Conservation (phyloP, 1,284 basidiomycete species). For the Sphagnurus paluster region DNA sequence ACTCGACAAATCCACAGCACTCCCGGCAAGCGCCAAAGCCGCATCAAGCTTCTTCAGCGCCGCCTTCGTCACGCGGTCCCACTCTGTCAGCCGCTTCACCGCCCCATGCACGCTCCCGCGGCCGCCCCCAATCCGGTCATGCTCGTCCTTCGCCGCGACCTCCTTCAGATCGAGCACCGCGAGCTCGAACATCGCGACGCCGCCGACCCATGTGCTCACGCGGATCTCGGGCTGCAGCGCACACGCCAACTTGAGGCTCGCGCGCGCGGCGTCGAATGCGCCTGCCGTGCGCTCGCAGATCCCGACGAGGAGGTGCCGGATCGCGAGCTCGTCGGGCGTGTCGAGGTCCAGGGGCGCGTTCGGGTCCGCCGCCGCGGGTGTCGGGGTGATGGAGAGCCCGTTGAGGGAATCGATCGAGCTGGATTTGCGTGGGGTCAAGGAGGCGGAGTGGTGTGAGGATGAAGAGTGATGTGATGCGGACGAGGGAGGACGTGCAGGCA, state of each 20-base stretch:
- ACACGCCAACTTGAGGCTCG: constrained; percentile 52
- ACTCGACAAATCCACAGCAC: constrained; percentile 61
- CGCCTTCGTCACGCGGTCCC: constrained; percentile 47
- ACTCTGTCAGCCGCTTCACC: constrained; percentile 32
- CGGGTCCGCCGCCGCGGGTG: constrained; percentile 13
- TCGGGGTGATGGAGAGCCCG: constrained; percentile 4
- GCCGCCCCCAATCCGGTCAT: constrained; percentile 10
- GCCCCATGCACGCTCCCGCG: constrained; percentile 15
- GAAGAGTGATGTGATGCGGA: neutral
- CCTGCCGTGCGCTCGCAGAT: constrained; percentile 60
- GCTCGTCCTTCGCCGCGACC: constrained; percentile 33
- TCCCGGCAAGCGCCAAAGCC: constrained; percentile 50
- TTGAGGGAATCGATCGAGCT: constrained; percentile 12
- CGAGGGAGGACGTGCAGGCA: constrained; percentile 11
- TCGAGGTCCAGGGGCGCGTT: constrained; percentile 45
- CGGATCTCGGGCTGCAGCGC: constrained; percentile 38
- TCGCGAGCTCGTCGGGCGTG: constrained; percentile 67
- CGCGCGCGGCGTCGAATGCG: constrained; percentile 43
- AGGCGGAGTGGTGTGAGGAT: neutral
- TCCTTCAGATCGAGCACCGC: constrained; percentile 66
- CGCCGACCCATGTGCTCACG: constrained; percentile 64
- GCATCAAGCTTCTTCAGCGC: constrained; percentile 53
- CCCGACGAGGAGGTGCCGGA: constrained; percentile 68
- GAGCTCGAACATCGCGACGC: constrained; percentile 66
- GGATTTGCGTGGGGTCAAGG: constrained; percentile 8